These are phyloP conservation scores for Alternaria metachromatica DNA, from an alignment of 2,329 filamentous ascomycete species.

Conservation along the genomic window DNA sequence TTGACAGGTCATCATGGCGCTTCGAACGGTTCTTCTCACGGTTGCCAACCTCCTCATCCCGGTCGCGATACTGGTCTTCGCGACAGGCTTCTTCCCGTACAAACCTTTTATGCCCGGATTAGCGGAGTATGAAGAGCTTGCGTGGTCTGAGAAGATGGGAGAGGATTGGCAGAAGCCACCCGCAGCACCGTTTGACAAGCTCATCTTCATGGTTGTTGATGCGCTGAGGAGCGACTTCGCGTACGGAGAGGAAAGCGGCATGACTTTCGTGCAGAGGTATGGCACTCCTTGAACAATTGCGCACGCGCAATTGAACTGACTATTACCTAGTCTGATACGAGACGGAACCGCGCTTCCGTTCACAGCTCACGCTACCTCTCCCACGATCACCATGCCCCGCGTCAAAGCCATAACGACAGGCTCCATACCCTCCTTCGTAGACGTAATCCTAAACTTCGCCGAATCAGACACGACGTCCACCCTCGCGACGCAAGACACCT, in stretches of 20 bases:
- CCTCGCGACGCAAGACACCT: constrained; percentile 88
- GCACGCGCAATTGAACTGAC: neutral
- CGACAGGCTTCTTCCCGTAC: constrained; percentile 94
- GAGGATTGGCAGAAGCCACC: constrained; percentile 55
- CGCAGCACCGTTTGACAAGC: constrained; percentile 78
- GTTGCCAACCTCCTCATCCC: constrained; percentile 80
- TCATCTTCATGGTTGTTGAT: constrained; percentile 98
- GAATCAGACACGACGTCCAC: constrained; percentile 92
- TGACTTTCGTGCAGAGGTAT: constrained; percentile 86
- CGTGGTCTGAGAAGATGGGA: constrained; percentile 51
- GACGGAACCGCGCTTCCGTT: constrained; percentile 86
- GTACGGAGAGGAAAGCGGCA: constrained; percentile 79
- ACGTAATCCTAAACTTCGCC: constrained; percentile 95
- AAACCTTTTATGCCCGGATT: constrained; percentile 91
- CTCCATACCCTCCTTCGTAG: constrained; percentile 96
- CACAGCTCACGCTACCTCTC: constrained; percentile 93
- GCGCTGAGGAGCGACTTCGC: constrained; percentile 91
- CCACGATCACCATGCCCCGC: constrained; percentile 97
- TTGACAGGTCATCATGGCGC: constrained; percentile 27
- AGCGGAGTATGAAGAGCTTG: constrained; percentile 68
- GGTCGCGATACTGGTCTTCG: constrained; percentile 72
- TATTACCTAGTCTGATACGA: constrained; percentile 72
- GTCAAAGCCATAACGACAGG: constrained; percentile 97
- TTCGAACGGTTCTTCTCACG: constrained; percentile 55
- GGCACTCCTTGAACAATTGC: neutral